Conservation (phyloP, 768 basidiomycete genomes). For the Mycena epipterygia region DNA sequence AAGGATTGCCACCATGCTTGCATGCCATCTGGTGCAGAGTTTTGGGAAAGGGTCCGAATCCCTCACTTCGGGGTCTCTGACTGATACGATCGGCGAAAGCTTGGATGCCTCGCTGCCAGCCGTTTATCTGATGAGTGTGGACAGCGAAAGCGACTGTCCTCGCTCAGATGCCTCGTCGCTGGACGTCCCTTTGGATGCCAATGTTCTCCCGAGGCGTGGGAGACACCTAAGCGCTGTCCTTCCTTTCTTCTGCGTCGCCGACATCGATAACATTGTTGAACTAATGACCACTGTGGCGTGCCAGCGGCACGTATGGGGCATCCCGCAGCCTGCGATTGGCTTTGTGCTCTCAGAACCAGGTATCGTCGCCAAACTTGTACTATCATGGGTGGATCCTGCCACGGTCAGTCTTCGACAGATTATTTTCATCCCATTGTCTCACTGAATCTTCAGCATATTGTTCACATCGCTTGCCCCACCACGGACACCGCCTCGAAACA, state of each 20-base stretch:
- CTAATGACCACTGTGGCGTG: slow-evolving; percentile 20
- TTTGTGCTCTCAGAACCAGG: not conserved
- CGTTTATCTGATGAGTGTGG: not conserved
- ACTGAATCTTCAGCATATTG: slow-evolving; percentile 3
- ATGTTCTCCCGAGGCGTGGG: slow-evolving; percentile 14
- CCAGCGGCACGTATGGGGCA: slow-evolving; percentile 3
- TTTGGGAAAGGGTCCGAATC: no score
- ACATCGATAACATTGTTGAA: slow-evolving; percentile 10
- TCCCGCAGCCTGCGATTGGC: not conserved
- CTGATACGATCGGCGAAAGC: not conserved
- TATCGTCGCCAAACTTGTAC: not conserved
- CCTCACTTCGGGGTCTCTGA: not conserved
- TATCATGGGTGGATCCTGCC: slow-evolving; percentile 15
- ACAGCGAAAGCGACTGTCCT: not conserved
- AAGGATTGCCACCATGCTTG: slow-evolving; percentile 10
- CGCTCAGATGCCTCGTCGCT: not conserved
- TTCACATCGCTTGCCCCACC: not conserved
- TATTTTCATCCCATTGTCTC: not conserved
- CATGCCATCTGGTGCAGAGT: slow-evolving; percentile 24
- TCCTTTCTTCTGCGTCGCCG: slow-evolving; percentile 15
- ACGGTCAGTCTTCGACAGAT: slow-evolving; percentile 10
- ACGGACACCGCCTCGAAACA: not conserved
- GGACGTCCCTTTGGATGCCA: not conserved
- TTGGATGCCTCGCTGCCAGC: not conserved
- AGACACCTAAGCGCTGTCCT: not conserved